Base-by-base conservation (phyloP, 176 grass and related monocot genomes). In the Avena eriantha region DNA sequence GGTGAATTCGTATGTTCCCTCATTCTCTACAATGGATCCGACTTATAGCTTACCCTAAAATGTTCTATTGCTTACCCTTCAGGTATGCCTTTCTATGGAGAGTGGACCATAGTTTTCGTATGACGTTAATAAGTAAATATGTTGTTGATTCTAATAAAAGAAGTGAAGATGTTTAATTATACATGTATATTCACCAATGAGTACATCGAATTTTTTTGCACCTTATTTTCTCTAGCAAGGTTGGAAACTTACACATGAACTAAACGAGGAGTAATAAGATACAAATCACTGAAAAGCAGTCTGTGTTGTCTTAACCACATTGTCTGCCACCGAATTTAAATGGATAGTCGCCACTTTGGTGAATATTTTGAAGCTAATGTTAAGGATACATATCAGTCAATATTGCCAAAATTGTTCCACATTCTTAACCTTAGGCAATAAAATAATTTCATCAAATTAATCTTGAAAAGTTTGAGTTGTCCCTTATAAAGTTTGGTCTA, bases 11-110 rank as follows among this genome's bases (percentile, higher is more conserved):
- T 92, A 98, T 80, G 49, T 88, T 88, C 41, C 90, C 48, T 92
- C 89, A 53, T 98, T 91, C 76, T 90, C 93, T 74, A 92, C 90
- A 23, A 95, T 98, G 90, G 93, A 95, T 90, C 89, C 91, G 39
- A 90, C 96, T 53, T 98, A 98, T 85, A 95, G 70, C 58, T 91
- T 98, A 33, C 96, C 96, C 83, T 91, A 95, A 74, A 98, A 98
- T 92, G 96, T 98, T 86, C 93, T 86, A 86, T 78, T 98, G 75
- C 64, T 98, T 80, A 98, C 96, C 13, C 93, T 98, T 59, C 88
- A 98, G 90, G 96, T 98, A 91, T 80, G 47, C 4, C 35, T 10
- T 76, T 16, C 24, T 76, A 33, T 79, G 13, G 29, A 33, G 19
- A 16, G 50, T 19, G 10, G 18, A 33, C 39, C 24, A 69, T 14